phyloP scores from a whole-genome alignment of 116 monocot species.

The Zostera marina region DNA sequence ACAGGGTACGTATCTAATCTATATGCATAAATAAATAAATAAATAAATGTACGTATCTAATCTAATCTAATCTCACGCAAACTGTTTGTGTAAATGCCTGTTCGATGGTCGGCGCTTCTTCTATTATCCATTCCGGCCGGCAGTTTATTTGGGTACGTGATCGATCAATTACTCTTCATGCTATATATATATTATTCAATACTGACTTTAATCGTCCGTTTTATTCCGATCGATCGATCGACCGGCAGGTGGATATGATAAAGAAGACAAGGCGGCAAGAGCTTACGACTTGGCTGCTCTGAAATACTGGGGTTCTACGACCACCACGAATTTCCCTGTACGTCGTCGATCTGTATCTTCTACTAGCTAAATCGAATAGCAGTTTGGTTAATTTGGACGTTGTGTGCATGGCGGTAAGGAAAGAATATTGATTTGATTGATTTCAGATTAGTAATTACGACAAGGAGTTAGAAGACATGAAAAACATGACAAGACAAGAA shows the following conservation, averaged over 20 bases:
- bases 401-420: not conserved
- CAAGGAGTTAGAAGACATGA: constrained; percentile 95
- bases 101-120: no score
- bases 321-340: constrained; percentile 93
- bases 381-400: not conserved
- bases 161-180: no score
- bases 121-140: not conserved
- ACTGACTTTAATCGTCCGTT: no score
- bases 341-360: constrained; percentile 3
- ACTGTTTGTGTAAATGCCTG: no score
- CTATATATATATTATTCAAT: no score
- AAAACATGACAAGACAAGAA: constrained; percentile 88
- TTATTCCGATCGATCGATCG: no score
- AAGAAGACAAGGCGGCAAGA: constrained; percentile 93
- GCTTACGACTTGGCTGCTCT: constrained; percentile 94
- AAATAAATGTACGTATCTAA: not conserved
- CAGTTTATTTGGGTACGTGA: constrained; percentile 87
- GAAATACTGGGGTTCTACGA: constrained; percentile 90
- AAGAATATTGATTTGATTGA: not conserved
- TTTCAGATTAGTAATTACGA: constrained; percentile 74
- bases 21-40: not conserved
- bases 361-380: not conserved
- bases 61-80: not conserved
- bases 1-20: constrained; percentile 34
- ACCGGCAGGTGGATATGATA: constrained; percentile 99